Evolutionary conservation across 805 yeast species (phyloP).

Genomic region (Metschnikowia santaceciliae): DNA sequence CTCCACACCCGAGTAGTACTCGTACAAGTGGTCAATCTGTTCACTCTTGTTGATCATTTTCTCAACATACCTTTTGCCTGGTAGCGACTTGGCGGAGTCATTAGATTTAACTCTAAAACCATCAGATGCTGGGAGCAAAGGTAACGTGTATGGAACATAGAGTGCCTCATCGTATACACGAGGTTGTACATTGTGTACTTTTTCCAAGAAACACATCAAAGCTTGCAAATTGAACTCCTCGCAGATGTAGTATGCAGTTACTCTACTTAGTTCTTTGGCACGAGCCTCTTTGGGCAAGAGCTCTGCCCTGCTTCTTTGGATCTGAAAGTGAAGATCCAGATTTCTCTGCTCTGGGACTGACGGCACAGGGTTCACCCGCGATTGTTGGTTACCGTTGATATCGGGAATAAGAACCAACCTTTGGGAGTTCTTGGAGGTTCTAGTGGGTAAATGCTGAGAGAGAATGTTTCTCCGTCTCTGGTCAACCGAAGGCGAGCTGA

Average conservation of each 20-base stretch:
- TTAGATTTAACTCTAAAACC: slow-evolving; percentile 75
- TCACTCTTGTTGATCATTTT: slow-evolving; percentile 75
- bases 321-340: slow-evolving; percentile 23
- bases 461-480: slow-evolving; percentile 33
- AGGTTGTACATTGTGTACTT: slow-evolving; percentile 79
- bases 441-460: slow-evolving; percentile 54
- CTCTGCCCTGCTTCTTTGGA: slow-evolving; percentile 50
- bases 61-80: slow-evolving; percentile 58
- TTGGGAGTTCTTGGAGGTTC: slow-evolving; percentile 85
- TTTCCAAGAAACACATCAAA: slow-evolving; percentile 59
- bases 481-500: slow-evolving; percentile 10
- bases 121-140: slow-evolving; percentile 77
- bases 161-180: slow-evolving; percentile 89
- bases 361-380: slow-evolving; percentile 13
- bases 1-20: slow-evolving; percentile 79
- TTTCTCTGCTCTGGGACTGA: slow-evolving; percentile 10
- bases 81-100: slow-evolving; percentile 42
- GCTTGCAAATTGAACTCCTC: slow-evolving; percentile 70
- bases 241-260: slow-evolving; percentile 88
- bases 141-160: slow-evolving; percentile 84
- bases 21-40: slow-evolving; percentile 87
- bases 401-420: slow-evolving; percentile 84
- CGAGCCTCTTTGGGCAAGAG: slow-evolving; percentile 55
- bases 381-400: slow-evolving; percentile 24
- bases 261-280: slow-evolving; percentile 67